Conservation (phyloP, 306 rosid species). For the Citrullus amarus region DNA sequence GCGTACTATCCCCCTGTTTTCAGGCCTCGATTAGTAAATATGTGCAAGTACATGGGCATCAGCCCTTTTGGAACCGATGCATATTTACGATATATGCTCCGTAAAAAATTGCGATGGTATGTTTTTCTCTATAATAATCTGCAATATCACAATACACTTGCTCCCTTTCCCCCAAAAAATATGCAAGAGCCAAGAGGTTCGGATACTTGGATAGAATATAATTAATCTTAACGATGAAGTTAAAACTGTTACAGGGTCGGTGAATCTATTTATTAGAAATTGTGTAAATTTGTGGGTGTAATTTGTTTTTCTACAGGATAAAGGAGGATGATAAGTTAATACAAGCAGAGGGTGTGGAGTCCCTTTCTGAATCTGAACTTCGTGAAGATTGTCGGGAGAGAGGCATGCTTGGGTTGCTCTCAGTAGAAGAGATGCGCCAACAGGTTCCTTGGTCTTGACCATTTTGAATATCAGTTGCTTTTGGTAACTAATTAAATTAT, state of each 20-base stretch:
- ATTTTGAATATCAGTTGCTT: background rate
- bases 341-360: slow-evolving; percentile 86
- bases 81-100: slow-evolving; percentile 77
- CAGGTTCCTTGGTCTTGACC: slow-evolving; percentile 38
- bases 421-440: slow-evolving; percentile 95
- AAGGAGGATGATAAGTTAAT: slow-evolving; percentile 81
- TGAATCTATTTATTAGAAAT: background rate
- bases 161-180: background rate
- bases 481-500: background rate
- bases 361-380: slow-evolving; percentile 90
- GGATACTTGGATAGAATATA: background rate
- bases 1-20: background rate
- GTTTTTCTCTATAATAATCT: background rate
- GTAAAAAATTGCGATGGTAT: slow-evolving; percentile 58
- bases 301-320: slow-evolving; percentile 35
- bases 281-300: background rate
- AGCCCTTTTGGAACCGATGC: slow-evolving; percentile 84
- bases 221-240: background rate
- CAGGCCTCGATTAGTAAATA: slow-evolving; percentile 91
- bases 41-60: slow-evolving; percentile 98
- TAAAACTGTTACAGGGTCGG: background rate
- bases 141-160: background rate
- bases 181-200: background rate
- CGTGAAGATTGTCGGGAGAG: slow-evolving; percentile 91
- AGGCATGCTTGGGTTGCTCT: slow-evolving; percentile 88